Evolutionary conservation across 495 filamentous ascomycete genomes (phyloP).

Genomic region (Parathielavia hyrcaniae): DNA sequence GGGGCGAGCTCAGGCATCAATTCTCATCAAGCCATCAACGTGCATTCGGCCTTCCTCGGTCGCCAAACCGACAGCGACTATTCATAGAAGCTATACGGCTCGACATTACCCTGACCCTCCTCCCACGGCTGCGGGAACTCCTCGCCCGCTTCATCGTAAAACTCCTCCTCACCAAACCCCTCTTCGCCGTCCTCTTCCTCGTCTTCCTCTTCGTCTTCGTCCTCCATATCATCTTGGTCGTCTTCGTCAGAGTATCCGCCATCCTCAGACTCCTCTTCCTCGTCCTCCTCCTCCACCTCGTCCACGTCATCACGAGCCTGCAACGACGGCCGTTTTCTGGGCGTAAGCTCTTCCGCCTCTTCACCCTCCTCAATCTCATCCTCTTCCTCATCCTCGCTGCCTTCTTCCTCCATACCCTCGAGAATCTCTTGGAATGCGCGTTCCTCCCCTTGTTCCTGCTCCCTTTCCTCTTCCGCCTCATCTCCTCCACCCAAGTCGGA

Average conservation of each 20-base stretch:
- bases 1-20: too few species aligned
- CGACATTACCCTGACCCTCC: slow-evolving; percentile 4
- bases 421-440: slow-evolving; percentile 16
- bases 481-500: slow-evolving; percentile 17
- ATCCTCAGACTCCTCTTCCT: slow-evolving; percentile 13
- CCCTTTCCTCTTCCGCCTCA: slow-evolving; percentile 12
- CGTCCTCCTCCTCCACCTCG: slow-evolving; percentile 15
- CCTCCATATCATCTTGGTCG: slow-evolving; percentile 18
- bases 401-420: slow-evolving; percentile 24
- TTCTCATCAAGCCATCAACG: too few species aligned
- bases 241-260: slow-evolving; percentile 19
- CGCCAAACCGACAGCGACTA: not conserved
- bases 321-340: not conserved
- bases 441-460: slow-evolving; percentile 8
- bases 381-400: slow-evolving; percentile 20
- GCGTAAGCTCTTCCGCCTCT: slow-evolving; percentile 11
- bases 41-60: too few species aligned
- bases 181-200: slow-evolving; percentile 19
- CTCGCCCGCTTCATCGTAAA: slow-evolving; percentile 21
- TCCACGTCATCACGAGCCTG: slow-evolving; percentile 14
- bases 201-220: slow-evolving; percentile 22
- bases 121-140: slow-evolving; percentile 1
- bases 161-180: slow-evolving; percentile 21
- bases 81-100: not conserved
- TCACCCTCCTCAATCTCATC: slow-evolving; percentile 21